phyloP scores from a whole-genome alignment of 2,329 filamentous ascomycete genomes.

The Cladosporium sp. region DNA sequence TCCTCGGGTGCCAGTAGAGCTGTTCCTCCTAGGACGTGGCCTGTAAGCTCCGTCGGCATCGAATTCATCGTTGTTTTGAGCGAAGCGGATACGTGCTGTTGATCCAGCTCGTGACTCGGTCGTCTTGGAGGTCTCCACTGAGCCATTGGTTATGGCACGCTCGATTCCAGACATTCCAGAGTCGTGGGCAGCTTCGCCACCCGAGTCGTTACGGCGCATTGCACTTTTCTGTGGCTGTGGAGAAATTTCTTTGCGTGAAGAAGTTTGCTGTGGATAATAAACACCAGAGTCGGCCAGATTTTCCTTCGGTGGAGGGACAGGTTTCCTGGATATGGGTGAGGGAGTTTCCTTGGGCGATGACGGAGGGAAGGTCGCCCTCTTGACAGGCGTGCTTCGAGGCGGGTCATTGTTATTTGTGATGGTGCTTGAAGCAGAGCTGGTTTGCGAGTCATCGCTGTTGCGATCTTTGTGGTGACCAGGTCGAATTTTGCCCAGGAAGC shows the following conservation, averaged over 20 bases:
- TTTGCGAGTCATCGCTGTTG: slow-evolving; percentile 18
- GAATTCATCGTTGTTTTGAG: neutral
- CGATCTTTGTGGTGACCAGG: slow-evolving; percentile 15
- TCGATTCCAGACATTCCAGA: slow-evolving; percentile 20
- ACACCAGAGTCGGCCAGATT: slow-evolving; percentile 4
- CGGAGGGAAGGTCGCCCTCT: slow-evolving; percentile 6
- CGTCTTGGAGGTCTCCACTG: slow-evolving; percentile 10
- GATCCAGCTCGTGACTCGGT: slow-evolving; percentile 7
- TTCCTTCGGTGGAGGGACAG: slow-evolving; percentile 10
- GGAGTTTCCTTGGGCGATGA: neutral
- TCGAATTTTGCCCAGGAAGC: slow-evolving; percentile 2
- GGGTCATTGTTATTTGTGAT: slow-evolving; percentile 5
- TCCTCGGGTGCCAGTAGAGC: slow-evolving; percentile 32
- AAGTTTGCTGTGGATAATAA: neutral
- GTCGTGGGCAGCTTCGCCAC: slow-evolving; percentile 8
- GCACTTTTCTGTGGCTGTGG: slow-evolving; percentile 8
- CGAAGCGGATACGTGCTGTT: slow-evolving; percentile 19
- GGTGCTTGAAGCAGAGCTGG: slow-evolving; percentile 14
- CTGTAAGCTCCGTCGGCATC: slow-evolving; percentile 7
- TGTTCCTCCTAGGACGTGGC: slow-evolving; percentile 29
- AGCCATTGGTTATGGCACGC: slow-evolving; percentile 15
- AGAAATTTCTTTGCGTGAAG: neutral
- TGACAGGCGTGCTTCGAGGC: slow-evolving; percentile 15
- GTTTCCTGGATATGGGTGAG: neutral
- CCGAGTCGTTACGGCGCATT: slow-evolving; percentile 15